phyloP scores from a whole-genome alignment of 257 asterid genomes.

The Solanum gracilifrons region DNA sequence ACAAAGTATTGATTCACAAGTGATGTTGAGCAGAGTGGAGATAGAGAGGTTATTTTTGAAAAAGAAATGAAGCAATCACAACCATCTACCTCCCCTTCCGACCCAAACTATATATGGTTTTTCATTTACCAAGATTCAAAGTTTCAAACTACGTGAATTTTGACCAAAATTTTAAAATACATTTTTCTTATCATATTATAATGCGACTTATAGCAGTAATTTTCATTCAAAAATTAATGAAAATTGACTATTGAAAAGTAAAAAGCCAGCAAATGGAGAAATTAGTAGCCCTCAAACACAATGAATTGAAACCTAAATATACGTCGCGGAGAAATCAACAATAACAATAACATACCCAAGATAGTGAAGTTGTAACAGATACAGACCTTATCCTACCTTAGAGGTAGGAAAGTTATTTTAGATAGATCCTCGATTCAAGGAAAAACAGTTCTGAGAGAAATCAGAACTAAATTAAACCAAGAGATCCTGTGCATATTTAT shows the following conservation, averaged over 20 bases:
- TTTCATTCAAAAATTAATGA: no score
- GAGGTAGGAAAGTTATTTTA: background rate
- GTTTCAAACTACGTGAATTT: background rate
- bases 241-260: background rate
- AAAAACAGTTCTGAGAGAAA: background rate
- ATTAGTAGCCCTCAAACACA: background rate
- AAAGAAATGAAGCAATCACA: background rate
- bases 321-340: background rate
- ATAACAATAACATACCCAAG: background rate
- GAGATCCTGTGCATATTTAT: background rate
- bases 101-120: background rate
- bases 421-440: background rate
- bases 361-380: background rate
- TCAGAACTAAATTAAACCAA: background rate
- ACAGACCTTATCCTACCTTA: background rate
- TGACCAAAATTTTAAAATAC: background rate
- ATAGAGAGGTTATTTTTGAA: no score
- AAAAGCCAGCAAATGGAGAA: background rate
- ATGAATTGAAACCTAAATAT: background rate
- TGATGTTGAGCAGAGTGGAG: accelerated
- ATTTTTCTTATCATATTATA: background rate
- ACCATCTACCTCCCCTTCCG: background rate
- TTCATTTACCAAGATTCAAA: background rate
- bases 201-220: background rate
- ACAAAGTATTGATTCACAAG: background rate